Evolutionary conservation across 495 filamentous ascomycete species (phyloP).

Genomic region (Platismatia glauca): DNA sequence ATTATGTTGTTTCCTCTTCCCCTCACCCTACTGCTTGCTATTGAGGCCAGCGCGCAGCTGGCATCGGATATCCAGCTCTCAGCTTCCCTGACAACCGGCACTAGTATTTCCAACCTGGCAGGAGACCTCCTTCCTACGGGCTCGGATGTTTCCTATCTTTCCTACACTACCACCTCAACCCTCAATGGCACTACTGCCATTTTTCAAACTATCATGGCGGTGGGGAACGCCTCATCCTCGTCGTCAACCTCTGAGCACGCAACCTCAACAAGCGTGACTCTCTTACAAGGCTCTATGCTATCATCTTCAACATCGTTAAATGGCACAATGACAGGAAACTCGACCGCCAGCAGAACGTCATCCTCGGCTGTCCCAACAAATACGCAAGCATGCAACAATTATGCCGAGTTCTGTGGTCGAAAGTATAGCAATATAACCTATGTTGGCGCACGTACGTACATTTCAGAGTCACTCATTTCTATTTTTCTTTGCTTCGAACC

Average conservation of each 20-base stretch:
- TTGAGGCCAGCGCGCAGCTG: slow-evolving; percentile 9
- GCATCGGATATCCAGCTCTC: slow-evolving; percentile 14
- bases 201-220: slow-evolving; percentile 17
- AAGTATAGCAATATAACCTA: slow-evolving; percentile 85
- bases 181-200: slow-evolving; percentile 12
- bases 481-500: no score
- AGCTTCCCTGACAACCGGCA: slow-evolving; percentile 7
- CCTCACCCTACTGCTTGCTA: slow-evolving; percentile 15
- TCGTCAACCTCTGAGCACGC: slow-evolving; percentile 20
- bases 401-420: slow-evolving; percentile 71
- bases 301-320: slow-evolving; percentile 18
- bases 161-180: slow-evolving; percentile 18
- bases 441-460: slow-evolving; percentile 70
- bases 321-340: slow-evolving; percentile 35
- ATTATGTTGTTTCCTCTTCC: slow-evolving; percentile 21
- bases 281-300: slow-evolving; percentile 32
- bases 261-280: slow-evolving; percentile 31
- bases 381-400: slow-evolving; percentile 75
- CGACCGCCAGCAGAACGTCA: slow-evolving; percentile 37
- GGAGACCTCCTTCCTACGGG: slow-evolving; percentile 21
- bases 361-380: slow-evolving; percentile 42
- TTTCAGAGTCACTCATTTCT: no score
- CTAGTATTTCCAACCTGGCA: slow-evolving; percentile 14
- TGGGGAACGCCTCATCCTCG: slow-evolving; percentile 29
- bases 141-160: slow-evolving; percentile 19